Base-by-base conservation (phyloP, 495 filamentous ascomycete species). In the Talaromyces wortmannii region DNA sequence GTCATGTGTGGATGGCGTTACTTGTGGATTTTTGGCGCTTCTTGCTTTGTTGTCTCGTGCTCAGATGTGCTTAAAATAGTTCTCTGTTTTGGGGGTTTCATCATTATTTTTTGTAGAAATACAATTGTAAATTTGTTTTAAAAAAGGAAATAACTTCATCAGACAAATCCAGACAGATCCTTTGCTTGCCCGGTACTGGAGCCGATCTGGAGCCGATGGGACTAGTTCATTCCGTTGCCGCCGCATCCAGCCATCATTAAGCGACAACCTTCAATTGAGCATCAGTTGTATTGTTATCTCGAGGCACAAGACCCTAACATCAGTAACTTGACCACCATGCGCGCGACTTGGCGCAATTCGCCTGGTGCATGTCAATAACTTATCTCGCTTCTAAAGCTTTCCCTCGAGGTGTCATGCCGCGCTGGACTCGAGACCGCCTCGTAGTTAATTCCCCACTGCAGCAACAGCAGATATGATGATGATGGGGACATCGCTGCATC, bases 1-100 rank as follows among this genome's bases (percentile, higher is more conserved):
- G 69, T 75, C 68, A 71, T 72, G 61, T 68, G 75, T 77, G 61
- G 64, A 56, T 53, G 67, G 52, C 52, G 63, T 62, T 67, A 63
- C 59, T 64, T 70, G 63, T 23, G 58, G 52, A 54, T 56, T 50
- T 59, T 61, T 64, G 51, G 45, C 40, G 49, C 62, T 61, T 50
- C 32, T 59, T 54, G 47, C 50, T 48, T 57, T 53, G 54, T 48
- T 58, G 16, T 50, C 56, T 42, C 53, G 55, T 56, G 55, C 33
- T 44, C 42, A 30, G 29, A 33, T 52, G 4, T 52, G 11, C 31
- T 42, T 17, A 30, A 16, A 45, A 7, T 43, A 13, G 36, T 45
- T 31, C 16, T 40, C 23, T 23, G 40, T 52, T 3, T 11, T 52
- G 15, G 17, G 33, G 43, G 32, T 33, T 52, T 52, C 18, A 18